Evolutionary conservation across 2,329 filamentous ascomycete genomes (phyloP).

Genomic region (Aspergillus calidoustus): DNA sequence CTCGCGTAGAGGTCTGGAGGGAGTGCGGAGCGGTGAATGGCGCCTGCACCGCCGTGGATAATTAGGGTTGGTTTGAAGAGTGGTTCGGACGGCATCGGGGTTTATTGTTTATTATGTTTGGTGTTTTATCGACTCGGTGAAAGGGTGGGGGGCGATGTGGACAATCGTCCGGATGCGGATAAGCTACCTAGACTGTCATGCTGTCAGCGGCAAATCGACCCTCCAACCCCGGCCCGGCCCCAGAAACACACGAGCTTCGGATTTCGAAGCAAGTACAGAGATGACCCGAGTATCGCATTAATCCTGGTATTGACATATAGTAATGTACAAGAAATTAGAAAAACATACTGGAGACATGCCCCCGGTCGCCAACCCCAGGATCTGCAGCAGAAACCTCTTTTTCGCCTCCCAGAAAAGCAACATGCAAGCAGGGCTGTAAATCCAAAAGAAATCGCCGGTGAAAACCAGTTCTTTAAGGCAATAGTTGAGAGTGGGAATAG

Average conservation of each 20-base stretch:
- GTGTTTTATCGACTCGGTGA: background rate
- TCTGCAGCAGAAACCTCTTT: conserved; percentile 23
- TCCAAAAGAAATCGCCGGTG: conserved; percentile 31
- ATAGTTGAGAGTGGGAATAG: conserved; percentile 31
- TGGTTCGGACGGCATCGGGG: conserved; percentile 1
- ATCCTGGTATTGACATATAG: conserved; percentile 35
- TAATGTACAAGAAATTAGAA: conserved; percentile 41
- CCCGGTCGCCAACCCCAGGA: conserved; percentile 15
- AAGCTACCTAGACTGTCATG: background rate
- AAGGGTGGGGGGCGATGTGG: background rate
- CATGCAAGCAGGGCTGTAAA: conserved; percentile 32
- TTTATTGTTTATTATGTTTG: background rate
- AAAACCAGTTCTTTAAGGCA: conserved; percentile 35
- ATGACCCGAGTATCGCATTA: conserved; percentile 31
- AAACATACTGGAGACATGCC: conserved; percentile 18
- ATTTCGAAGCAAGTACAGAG: background rate
- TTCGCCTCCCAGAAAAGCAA: conserved; percentile 20
- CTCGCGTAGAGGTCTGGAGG: conserved; percentile 61
- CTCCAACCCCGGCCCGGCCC: background rate
- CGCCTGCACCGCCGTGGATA: conserved; percentile 75
- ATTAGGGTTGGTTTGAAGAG: conserved; percentile 62
- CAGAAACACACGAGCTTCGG: background rate
- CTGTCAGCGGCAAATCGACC: conserved; percentile 11
- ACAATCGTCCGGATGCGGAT: background rate
- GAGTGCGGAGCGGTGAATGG: conserved; percentile 65